phyloP scores from a whole-genome alignment of 2,329 filamentous ascomycete genomes.

The Spiromastix sp. region DNA sequence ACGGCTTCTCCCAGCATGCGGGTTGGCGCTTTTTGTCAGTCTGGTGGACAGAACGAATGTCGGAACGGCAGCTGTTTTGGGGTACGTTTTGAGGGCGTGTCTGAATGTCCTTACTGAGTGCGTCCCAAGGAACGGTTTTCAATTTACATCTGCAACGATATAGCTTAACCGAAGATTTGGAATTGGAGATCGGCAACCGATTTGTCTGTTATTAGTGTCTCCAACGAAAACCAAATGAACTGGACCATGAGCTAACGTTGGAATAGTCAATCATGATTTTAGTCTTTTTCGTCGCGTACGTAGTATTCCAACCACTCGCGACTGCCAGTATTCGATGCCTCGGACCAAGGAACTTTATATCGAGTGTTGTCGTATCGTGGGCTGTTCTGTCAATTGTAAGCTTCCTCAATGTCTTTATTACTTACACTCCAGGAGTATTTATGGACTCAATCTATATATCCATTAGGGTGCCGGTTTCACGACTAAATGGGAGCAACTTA shows the following conservation, averaged over 20 bases:
- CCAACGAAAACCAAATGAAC: not conserved
- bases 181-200: conserved; percentile 18
- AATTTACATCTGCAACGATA: not conserved
- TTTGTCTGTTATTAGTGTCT: conserved; percentile 12
- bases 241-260: not conserved
- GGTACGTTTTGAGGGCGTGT: too few species aligned
- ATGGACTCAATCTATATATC: not conserved
- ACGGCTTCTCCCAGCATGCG: conserved; percentile 51
- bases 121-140: not conserved
- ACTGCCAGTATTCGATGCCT: conserved; percentile 58
- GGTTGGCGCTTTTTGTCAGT: conserved; percentile 61
- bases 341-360: conserved; percentile 32
- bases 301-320: conserved; percentile 60
- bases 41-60: conserved; percentile 74
- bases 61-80: conserved; percentile 62
- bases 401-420: not conserved
- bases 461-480: conserved; percentile 16
- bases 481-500: conserved; percentile 17
- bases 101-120: conserved; percentile 8
- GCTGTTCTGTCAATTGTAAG: conserved; percentile 14
- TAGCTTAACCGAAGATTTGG: conserved; percentile 18
- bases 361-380: conserved; percentile 15
- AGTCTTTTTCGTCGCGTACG: conserved; percentile 65
- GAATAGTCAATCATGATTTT: conserved; percentile 52
- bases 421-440: too few species aligned